Evolutionary conservation across 2,329 filamentous ascomycete species (phyloP).

Genomic region (Hypocreales sp.): DNA sequence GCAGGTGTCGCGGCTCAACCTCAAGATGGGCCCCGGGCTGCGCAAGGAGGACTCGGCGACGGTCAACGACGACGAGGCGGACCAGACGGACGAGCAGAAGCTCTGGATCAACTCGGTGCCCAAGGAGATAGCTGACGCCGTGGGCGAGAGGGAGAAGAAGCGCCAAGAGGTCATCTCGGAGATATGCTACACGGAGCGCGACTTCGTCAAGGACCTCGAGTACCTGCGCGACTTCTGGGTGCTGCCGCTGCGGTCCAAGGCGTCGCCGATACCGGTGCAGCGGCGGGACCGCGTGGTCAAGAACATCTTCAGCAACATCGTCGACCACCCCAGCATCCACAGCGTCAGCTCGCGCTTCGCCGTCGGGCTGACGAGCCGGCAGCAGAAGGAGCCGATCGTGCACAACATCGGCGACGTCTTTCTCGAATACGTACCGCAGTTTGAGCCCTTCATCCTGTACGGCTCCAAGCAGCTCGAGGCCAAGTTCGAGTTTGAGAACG

Average conservation of each 20-base stretch:
- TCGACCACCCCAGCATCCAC: slow-evolving; percentile 70
- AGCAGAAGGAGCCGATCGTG: slow-evolving; percentile 83
- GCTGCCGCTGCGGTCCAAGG: slow-evolving; percentile 65
- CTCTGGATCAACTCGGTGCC: slow-evolving; percentile 98
- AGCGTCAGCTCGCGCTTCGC: slow-evolving; percentile 81
- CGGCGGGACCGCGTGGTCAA: slow-evolving; percentile 82
- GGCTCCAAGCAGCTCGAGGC: slow-evolving; percentile 91
- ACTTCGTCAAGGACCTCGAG: slow-evolving; percentile 97
- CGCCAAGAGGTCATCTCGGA: slow-evolving; percentile 96
- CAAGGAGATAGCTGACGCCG: slow-evolving; percentile 81
- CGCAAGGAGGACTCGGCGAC: slow-evolving; percentile 44
- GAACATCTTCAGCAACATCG: slow-evolving; percentile 89
- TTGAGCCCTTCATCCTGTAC: slow-evolving; percentile 92
- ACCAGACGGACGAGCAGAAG: slow-evolving; percentile 89
- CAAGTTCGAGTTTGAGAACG: slow-evolving; percentile 96
- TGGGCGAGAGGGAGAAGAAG: slow-evolving; percentile 88
- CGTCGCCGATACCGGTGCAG: slow-evolving; percentile 77
- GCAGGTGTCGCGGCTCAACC: slow-evolving; percentile 84
- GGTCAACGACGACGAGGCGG: slow-evolving; percentile 62
- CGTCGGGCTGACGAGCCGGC: slow-evolving; percentile 72
- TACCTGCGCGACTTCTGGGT: slow-evolving; percentile 99
- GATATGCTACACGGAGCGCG: slow-evolving; percentile 94
- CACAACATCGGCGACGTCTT: slow-evolving; percentile 88
- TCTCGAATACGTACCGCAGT: slow-evolving; percentile 77
- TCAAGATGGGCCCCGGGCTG: slow-evolving; percentile 82